Evolutionary conservation across 352 stramenopile genomes (phyloP).

Genomic region (Globisporangium takayamanum): DNA sequence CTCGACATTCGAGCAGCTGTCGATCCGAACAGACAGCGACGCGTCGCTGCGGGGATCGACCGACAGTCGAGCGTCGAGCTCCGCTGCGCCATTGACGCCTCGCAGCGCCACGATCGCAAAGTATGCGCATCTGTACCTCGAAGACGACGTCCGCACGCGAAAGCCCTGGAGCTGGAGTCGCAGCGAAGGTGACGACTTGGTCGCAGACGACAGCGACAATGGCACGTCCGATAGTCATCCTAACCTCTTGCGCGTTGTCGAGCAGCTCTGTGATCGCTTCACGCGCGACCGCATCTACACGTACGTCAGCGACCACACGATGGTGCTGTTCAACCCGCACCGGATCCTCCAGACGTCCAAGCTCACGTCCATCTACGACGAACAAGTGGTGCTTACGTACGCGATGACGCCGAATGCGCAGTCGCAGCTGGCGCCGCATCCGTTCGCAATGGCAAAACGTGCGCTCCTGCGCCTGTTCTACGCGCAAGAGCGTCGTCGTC

Average conservation of each 20-base stretch:
- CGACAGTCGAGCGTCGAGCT: slow-evolving; percentile 1
- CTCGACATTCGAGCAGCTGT: slow-evolving; percentile 59
- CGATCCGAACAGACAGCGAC: slow-evolving; percentile 9
- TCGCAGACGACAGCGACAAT: slow-evolving; percentile 7
- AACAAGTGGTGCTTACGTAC: slow-evolving; percentile 68
- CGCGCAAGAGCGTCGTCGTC: not conserved
- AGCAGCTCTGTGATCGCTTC: slow-evolving; percentile 32
- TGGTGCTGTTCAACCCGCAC: slow-evolving; percentile 68
- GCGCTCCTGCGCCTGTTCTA: slow-evolving; percentile 44
- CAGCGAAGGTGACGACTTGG: slow-evolving; percentile 33
- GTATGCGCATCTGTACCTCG: slow-evolving; percentile 67
- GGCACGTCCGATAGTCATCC: not conserved
- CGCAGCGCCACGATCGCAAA: slow-evolving; percentile 69
- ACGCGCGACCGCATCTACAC: slow-evolving; percentile 50
- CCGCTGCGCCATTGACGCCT: slow-evolving; percentile 31
- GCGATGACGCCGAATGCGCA: slow-evolving; percentile 34
- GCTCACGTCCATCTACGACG: slow-evolving; percentile 81
- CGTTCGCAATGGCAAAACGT: slow-evolving; percentile 71
- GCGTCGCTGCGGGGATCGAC: not conserved
- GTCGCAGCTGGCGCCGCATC: slow-evolving; percentile 43
- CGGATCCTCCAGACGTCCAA: slow-evolving; percentile 64
- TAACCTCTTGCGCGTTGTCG: slow-evolving; percentile 4
- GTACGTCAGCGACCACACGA: slow-evolving; percentile 49
- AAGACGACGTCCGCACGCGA: slow-evolving; percentile 47
- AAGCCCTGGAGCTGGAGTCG: slow-evolving; percentile 57